Evolutionary conservation across 768 basidiomycete genomes (phyloP).

Genomic region (Lyophyllum atratum): DNA sequence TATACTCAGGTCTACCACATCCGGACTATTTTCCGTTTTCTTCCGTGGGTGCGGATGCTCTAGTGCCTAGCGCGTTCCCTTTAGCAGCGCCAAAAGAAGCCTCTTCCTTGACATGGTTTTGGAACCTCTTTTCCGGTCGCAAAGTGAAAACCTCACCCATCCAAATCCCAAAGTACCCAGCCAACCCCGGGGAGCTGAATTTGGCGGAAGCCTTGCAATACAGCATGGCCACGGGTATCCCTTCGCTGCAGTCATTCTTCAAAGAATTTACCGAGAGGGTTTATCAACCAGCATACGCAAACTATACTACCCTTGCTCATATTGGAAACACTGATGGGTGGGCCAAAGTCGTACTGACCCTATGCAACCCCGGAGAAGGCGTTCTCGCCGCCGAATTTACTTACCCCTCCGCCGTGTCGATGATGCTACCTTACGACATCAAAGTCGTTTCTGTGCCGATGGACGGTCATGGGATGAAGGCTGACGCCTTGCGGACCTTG

Average conservation of each 20-base stretch:
- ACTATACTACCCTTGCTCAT: conserved; percentile 59
- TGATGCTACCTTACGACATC: conserved; percentile 41
- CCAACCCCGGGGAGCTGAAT: conserved; percentile 48
- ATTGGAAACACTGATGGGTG: conserved; percentile 76
- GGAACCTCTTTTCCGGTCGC: conserved; percentile 47
- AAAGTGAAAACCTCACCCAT: conserved; percentile 50
- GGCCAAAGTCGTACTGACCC: conserved; percentile 55
- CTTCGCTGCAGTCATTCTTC: conserved; percentile 57
- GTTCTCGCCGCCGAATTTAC: conserved; percentile 71
- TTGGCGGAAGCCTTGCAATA: conserved; percentile 75
- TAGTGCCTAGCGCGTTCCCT: conserved; percentile 52
- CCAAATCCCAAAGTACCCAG: conserved; percentile 63
- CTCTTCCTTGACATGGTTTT: conserved; percentile 55
- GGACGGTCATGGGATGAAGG: conserved; percentile 73
- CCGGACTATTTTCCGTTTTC: conserved; percentile 75
- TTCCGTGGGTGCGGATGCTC: conserved; percentile 54
- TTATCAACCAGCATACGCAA: conserved; percentile 59
- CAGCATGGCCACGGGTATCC: conserved; percentile 50
- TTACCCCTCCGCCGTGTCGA: conserved; percentile 57
- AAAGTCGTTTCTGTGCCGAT: conserved; percentile 58
- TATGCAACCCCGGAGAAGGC: conserved; percentile 68
- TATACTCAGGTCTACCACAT: conserved; percentile 55
- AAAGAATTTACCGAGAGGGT: conserved; percentile 55
- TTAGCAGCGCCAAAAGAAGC: conserved; percentile 25
- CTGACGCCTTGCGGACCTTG: conserved; percentile 56